These are phyloP conservation scores for Pseudocercospora cruenta DNA, from an alignment of 2,329 filamentous ascomycete genomes.

Conservation along the genomic window DNA sequence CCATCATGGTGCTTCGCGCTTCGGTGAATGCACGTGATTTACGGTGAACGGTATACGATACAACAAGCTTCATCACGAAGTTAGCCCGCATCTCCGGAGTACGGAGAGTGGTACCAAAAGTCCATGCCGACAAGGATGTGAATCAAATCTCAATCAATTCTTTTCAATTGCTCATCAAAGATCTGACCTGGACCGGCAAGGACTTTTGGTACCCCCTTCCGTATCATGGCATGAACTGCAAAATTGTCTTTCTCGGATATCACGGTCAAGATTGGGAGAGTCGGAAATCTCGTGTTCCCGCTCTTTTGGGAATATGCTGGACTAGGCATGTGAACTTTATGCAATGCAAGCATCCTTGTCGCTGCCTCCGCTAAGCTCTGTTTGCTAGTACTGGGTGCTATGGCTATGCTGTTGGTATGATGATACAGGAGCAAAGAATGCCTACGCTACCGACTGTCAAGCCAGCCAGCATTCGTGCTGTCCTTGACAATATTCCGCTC, in stretches of 20 bases:
- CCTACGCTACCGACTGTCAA: neutral
- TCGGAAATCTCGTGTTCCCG: neutral
- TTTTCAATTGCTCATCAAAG: too few species aligned
- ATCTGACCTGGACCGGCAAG: too few species aligned
- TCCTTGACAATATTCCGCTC: neutral
- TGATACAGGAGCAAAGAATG: too few species aligned
- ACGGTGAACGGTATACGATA: neutral
- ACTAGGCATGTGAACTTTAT: neutral
- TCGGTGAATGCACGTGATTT: constrained; percentile 8
- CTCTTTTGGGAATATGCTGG: neutral
- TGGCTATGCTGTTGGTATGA: neutral
- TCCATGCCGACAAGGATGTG: too few species aligned
- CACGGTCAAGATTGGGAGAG: neutral
- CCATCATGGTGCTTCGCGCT: constrained; percentile 15
- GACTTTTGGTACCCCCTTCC: too few species aligned
- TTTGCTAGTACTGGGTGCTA: neutral
- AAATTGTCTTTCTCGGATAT: neutral
- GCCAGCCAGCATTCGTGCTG: neutral
- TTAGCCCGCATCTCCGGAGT: neutral
- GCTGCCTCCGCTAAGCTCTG: neutral
- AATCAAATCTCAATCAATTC: too few species aligned
- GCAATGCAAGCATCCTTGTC: neutral
- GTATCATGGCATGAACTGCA: neutral
- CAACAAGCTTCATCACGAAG: neutral
- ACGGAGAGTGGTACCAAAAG: too few species aligned